These are phyloP conservation scores for Candida ortonii DNA, from an alignment of 805 yeast genomes.

Conservation along the genomic window DNA sequence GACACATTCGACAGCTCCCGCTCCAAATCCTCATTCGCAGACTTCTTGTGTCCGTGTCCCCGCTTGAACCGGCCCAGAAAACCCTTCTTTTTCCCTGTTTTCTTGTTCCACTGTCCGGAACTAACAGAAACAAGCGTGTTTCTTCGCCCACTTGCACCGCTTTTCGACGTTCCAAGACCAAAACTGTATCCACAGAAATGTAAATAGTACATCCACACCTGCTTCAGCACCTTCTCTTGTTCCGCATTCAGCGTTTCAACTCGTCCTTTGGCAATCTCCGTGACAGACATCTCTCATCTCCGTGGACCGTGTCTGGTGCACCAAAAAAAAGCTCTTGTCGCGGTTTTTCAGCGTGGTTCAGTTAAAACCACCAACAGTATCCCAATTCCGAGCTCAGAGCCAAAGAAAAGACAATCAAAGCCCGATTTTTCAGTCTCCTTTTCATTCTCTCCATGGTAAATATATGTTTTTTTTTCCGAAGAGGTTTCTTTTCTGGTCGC, in stretches of 20 bases:
- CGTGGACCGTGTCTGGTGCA: too few relatives aligned
- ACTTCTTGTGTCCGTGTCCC: conserved; percentile 25
- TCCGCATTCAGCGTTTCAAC: conserved; percentile 47
- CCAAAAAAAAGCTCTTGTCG: too few relatives aligned
- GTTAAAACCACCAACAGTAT: too few relatives aligned
- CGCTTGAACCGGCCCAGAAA: conserved; percentile 29
- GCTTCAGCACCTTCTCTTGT: conserved; percentile 64
- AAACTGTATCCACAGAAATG: conserved; percentile 52
- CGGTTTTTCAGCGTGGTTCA: too few relatives aligned
- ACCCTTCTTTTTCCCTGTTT: conserved; percentile 32
- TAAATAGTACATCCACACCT: conserved; percentile 65
- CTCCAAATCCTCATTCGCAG: conserved; percentile 20
- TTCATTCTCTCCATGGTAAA: too few relatives aligned
- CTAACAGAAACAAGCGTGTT: conserved; percentile 30
- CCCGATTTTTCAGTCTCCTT: too few relatives aligned
- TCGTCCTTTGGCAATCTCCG: conserved; percentile 44
- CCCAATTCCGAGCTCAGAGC: too few relatives aligned
- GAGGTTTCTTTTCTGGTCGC: conserved; percentile 1
- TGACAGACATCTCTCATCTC: too few relatives aligned
- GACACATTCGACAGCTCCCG: conserved; percentile 23
- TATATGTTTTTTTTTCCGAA: neutral
- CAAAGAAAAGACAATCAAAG: too few relatives aligned
- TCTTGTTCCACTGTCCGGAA: conserved; percentile 25
- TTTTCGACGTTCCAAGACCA: conserved; percentile 14
- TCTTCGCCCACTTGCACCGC: conserved; percentile 14